phyloP scores from a whole-genome alignment of 352 stramenopile genomes.

The Pythium coloratum region DNA sequence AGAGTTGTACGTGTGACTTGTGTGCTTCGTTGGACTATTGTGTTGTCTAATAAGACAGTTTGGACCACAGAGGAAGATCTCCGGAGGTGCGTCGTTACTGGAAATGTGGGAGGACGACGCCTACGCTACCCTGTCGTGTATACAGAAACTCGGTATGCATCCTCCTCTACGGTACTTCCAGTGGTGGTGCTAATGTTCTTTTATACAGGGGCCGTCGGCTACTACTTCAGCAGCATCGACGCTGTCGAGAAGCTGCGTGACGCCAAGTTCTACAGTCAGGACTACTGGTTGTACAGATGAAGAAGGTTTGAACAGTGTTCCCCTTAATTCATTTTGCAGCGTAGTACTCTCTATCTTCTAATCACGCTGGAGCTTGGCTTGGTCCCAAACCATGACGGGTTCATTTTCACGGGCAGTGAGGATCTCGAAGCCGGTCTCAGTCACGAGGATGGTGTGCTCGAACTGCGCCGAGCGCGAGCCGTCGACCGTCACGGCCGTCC shows the following conservation, averaged over 20 bases:
- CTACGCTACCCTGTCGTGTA: constrained; percentile 44
- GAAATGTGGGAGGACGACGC: constrained; percentile 47
- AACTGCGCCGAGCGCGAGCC: constrained; percentile 96
- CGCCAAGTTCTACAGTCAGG: constrained; percentile 55
- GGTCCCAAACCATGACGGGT: constrained; percentile 86
- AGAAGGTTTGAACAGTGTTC: background rate
- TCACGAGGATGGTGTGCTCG: constrained; percentile 99
- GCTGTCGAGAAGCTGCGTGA: constrained; percentile 51
- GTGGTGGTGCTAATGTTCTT: background rate
- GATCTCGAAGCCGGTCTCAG: constrained; percentile 96
- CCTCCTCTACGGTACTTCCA: background rate
- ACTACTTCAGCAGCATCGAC: constrained; percentile 54
- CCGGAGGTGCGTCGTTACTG: constrained; percentile 23
- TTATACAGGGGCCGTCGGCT: constrained; percentile 42
- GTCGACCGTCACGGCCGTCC: constrained; percentile 96
- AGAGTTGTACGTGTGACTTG: constrained; percentile 35
- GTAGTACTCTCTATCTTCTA: constrained; percentile 20
- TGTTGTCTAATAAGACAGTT: background rate
- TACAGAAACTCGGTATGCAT: constrained; percentile 55
- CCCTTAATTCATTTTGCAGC: background rate
- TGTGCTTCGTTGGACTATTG: background rate
- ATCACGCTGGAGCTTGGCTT: constrained; percentile 72
- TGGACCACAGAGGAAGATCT: constrained; percentile 22
- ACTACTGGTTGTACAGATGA: constrained; percentile 48
- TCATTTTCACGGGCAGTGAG: constrained; percentile 92